Conservation (phyloP, 306 rosid genomes). For the Macrotyloma uniflorum region DNA sequence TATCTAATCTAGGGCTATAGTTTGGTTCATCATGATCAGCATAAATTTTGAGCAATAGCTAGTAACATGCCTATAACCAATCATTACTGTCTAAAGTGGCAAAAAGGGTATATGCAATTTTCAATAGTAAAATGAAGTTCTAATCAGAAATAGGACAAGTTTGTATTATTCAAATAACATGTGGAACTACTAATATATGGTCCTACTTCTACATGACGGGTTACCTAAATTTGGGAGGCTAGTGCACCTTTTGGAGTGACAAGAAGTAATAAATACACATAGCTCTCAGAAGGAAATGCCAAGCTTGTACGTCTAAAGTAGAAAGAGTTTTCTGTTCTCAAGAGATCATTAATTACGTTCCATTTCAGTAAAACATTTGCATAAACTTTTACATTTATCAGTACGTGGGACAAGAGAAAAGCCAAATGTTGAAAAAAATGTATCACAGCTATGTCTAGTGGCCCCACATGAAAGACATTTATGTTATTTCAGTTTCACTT, state of each 20-base stretch:
- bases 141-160: not conserved
- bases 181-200: not conserved
- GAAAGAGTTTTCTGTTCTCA: slow-evolving; percentile 13
- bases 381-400: slow-evolving; percentile 30
- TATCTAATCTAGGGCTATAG: slow-evolving; percentile 1
- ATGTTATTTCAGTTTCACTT: slow-evolving; percentile 29
- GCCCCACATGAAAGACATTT: slow-evolving; percentile 19
- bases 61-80: not conserved
- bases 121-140: slow-evolving; percentile 1
- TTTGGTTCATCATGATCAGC: slow-evolving; percentile 9
- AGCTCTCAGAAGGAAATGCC: slow-evolving; percentile 20
- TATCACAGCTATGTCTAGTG: slow-evolving; percentile 18
- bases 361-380: slow-evolving; percentile 21
- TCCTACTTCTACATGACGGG: slow-evolving; percentile 15
- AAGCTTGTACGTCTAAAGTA: not conserved
- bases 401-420: slow-evolving; percentile 35
- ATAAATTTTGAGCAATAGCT: slow-evolving; percentile 9
- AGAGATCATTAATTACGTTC: slow-evolving; percentile 4
- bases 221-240: slow-evolving; percentile 6
- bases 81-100: not conserved
- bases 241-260: not conserved
- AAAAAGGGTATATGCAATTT: not conserved
- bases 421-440: slow-evolving; percentile 38
- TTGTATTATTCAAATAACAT: slow-evolving; percentile 23
- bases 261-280: not conserved